Evolutionary conservation across 495 filamentous ascomycete genomes (phyloP).

Genomic region (Symbiotaphrina buchneri): DNA sequence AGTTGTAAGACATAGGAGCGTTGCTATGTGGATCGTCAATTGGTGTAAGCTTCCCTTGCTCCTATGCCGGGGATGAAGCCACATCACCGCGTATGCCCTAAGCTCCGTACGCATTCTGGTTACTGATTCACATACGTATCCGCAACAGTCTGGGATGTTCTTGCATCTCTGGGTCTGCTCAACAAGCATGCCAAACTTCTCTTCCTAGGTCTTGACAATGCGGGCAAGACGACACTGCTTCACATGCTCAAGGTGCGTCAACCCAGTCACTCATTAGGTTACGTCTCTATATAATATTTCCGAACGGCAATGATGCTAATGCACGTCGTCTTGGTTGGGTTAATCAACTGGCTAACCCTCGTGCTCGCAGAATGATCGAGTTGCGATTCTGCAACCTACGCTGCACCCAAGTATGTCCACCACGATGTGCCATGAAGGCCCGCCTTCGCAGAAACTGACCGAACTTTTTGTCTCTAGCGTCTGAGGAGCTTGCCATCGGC

Average conservation of each 20-base stretch:
- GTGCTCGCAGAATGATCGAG: constrained; percentile 72
- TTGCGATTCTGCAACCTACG: constrained; percentile 80
- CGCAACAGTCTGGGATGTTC: constrained; percentile 65
- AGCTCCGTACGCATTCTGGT: background rate
- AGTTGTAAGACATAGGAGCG: no score
- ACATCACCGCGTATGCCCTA: background rate
- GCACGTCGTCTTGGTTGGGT: background rate
- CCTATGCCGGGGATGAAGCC: background rate
- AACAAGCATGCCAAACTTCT: constrained; percentile 96
- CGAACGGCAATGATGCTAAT: background rate
- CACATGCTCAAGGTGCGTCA: constrained; percentile 75
- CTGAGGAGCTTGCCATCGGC: constrained; percentile 89
- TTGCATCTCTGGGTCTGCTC: constrained; percentile 70
- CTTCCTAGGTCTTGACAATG: constrained; percentile 90
- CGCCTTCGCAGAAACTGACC: background rate
- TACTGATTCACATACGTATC: background rate
- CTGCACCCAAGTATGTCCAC: constrained; percentile 57
- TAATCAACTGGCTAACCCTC: no score
- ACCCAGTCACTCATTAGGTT: background rate
- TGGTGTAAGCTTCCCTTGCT: constrained; percentile 47
- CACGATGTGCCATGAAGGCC: background rate
- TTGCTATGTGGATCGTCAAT: constrained; percentile 97
- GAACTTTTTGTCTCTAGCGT: constrained; percentile 28
- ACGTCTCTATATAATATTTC: no score
- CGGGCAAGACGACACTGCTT: constrained; percentile 84